Evolutionary conservation across 148 eudicot species (phyloP).

Genomic region (Nepenthes gracilis): DNA sequence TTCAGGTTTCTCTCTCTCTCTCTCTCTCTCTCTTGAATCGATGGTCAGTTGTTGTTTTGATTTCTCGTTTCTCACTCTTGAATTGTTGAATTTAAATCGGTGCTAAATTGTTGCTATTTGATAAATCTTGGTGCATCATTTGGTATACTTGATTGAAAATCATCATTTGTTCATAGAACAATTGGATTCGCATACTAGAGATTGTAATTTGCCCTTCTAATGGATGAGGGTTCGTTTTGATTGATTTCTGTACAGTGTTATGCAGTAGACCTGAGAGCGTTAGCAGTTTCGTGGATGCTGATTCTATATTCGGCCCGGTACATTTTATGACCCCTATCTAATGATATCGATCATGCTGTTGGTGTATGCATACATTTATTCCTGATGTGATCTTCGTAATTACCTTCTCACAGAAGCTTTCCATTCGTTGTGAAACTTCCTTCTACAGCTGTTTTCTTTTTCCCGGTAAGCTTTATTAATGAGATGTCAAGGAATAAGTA

Average conservation of each 20-base stretch:
- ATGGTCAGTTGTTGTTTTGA: background rate
- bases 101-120: too few relatives aligned
- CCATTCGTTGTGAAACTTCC: too few relatives aligned
- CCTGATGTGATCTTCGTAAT: background rate
- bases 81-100: too few relatives aligned
- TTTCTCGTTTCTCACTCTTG: background rate
- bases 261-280: constrained; percentile 71
- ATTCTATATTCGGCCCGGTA: constrained; percentile 65
- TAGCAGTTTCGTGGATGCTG: constrained; percentile 65
- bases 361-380: background rate
- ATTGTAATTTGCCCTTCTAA: background rate
- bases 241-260: constrained; percentile 32
- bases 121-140: too few relatives aligned
- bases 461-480: too few relatives aligned
- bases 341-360: background rate
- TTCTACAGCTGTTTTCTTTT: too few relatives aligned
- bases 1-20: constrained; percentile 21
- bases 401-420: background rate
- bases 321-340: constrained; percentile 10
- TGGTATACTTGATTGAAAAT: too few relatives aligned
- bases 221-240: background rate
- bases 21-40: background rate
- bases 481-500: too few relatives aligned
- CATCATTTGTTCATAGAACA: too few relatives aligned
- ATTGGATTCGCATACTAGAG: background rate